These are phyloP conservation scores for Vaccinium darrowii DNA, from an alignment of 148 eudicot species.

Conservation along the genomic window DNA sequence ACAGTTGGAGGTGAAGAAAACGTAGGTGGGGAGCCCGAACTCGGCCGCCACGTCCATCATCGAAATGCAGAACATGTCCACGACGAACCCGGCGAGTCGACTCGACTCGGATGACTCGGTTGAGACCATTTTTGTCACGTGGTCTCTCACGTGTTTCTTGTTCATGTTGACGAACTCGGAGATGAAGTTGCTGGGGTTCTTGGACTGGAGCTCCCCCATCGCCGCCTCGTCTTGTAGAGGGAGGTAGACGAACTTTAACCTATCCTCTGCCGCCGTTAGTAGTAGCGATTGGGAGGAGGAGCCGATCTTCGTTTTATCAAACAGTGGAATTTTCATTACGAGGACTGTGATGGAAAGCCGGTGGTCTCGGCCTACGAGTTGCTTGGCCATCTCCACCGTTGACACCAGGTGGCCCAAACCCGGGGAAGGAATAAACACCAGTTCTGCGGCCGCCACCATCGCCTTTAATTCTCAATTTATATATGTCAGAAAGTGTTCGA, in stretches of 20 bases:
- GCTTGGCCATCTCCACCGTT: slow-evolving; percentile 30
- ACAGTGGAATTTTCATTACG: slow-evolving; percentile 18
- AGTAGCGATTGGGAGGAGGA: slow-evolving; percentile 8
- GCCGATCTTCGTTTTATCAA: background rate
- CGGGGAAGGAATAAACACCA: slow-evolving; percentile 22
- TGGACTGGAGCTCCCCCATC: background rate
- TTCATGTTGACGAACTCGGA: background rate
- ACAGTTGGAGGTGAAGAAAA: slow-evolving; percentile 24
- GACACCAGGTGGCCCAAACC: slow-evolving; percentile 29
- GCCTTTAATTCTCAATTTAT: background rate
- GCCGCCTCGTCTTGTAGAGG: background rate
- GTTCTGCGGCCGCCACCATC: slow-evolving; percentile 9
- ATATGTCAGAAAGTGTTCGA: too few relatives aligned
- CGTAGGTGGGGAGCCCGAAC: slow-evolving; percentile 26
- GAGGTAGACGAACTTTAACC: slow-evolving; percentile 7
- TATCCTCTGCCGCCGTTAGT: background rate
- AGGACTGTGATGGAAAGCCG: slow-evolving; percentile 29
- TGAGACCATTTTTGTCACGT: background rate
- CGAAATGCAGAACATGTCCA: slow-evolving; percentile 36
- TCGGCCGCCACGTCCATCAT: slow-evolving; percentile 29
- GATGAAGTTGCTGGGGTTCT: background rate
- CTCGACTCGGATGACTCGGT: background rate
- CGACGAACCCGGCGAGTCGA: slow-evolving; percentile 21
- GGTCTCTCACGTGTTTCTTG: slow-evolving; percentile 12
- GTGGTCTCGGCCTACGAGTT: slow-evolving; percentile 15